Percentiles rank a stretch among this genome's conserved stretches.
phyloP scores from a whole-genome alignment of 2,329 filamentous ascomycete species.

The Colletotrichum siamense region DNA sequence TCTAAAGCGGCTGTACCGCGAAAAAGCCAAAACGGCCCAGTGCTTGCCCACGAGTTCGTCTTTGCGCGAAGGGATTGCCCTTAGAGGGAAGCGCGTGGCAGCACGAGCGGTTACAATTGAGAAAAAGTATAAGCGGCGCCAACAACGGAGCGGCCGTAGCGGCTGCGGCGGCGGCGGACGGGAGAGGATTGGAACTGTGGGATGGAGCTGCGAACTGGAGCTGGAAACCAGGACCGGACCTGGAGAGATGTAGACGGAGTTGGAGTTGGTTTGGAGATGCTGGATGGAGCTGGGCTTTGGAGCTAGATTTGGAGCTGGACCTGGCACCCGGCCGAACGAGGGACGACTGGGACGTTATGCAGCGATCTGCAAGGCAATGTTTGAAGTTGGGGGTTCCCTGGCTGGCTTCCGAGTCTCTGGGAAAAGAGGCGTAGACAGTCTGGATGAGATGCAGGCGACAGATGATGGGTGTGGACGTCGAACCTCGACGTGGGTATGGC shows the following conservation, averaged over 20 bases:
- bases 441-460: constrained; percentile 17
- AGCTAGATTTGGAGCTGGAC: neutral
- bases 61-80: neutral
- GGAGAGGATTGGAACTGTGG: constrained; percentile 1
- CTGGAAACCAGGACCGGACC: neutral
- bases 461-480: constrained; percentile 8
- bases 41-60: constrained; percentile 9
- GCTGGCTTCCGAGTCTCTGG: constrained; percentile 11
- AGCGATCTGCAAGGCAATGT: constrained; percentile 17
- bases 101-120: neutral
- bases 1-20: constrained; percentile 15
- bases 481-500: constrained; percentile 11
- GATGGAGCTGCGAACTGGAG: neutral
- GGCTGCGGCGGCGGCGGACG: neutral
- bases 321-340: constrained; percentile 12
- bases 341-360: constrained; percentile 19
- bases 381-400: constrained; percentile 14
- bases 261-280: neutral
- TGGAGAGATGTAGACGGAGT: neutral
- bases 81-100: constrained; percentile 6
- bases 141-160: constrained; percentile 1
- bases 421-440: constrained; percentile 15
- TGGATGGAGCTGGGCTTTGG: neutral
- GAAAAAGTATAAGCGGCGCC: neutral
- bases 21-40: neutral